Evolutionary conservation across 2,329 filamentous ascomycete species (phyloP).

Genomic region (Claviceps digitariae): DNA sequence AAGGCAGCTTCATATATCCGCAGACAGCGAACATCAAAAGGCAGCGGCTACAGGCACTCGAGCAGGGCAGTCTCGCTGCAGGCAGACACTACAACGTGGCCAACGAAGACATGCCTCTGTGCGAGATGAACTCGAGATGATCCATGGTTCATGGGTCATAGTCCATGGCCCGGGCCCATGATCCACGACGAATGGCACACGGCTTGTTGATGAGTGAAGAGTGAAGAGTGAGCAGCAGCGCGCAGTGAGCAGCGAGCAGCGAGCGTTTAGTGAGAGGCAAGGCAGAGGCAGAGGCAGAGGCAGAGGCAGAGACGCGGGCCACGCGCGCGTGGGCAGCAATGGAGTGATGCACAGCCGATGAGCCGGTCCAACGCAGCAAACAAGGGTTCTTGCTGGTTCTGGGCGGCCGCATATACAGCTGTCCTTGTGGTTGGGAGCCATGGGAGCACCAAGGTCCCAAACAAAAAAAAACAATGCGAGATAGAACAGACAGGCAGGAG

Average conservation of each 20-base stretch:
- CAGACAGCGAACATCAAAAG: neutral
- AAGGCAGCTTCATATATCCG: neutral
- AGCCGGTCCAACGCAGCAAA: neutral
- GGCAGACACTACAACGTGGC: neutral
- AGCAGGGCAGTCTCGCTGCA: neutral
- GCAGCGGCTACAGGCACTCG: neutral
- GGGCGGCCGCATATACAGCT: neutral
- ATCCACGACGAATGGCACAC: too few relatives aligned
- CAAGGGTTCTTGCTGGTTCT: conserved; percentile 3
- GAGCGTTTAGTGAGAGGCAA: neutral
- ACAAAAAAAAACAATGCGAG: neutral
- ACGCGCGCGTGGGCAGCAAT: neutral
- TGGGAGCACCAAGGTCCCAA: neutral
- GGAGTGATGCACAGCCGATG: conserved; percentile 1
- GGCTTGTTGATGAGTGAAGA: neutral
- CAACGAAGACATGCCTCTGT: neutral
- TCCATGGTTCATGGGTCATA: neutral
- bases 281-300: neutral
- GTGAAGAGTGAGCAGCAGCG: neutral
- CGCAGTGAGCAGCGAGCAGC: neutral
- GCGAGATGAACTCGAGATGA: neutral
- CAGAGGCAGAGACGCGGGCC: neutral
- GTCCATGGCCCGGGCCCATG: too few relatives aligned
- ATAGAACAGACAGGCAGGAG: neutral
- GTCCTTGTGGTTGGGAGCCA: neutral